Evolutionary conservation across 768 basidiomycete genomes (phyloP).

Genomic region (Hemileccinum impolitum): DNA sequence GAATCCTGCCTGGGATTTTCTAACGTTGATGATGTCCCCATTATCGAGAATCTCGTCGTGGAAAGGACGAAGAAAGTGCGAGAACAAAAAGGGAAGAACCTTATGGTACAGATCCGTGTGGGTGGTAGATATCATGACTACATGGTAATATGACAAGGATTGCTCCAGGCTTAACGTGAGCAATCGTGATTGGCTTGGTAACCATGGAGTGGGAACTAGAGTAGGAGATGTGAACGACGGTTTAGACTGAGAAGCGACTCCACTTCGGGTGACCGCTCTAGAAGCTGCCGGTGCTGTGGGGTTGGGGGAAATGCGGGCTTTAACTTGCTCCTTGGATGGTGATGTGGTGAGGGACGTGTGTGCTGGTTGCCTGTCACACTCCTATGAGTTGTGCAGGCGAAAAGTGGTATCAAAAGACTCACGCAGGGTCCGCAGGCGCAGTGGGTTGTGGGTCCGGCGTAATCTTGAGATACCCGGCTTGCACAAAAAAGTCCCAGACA

Average conservation of each 20-base stretch:
- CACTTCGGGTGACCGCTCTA: constrained; percentile 17
- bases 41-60: no score
- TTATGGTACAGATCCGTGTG: constrained; percentile 29
- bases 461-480: constrained; percentile 78
- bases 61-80: background rate
- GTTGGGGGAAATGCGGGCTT: constrained; percentile 17
- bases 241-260: constrained; percentile 14
- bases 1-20: no score
- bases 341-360: constrained; percentile 17
- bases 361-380: constrained; percentile 8
- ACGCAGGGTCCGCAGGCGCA: constrained; percentile 37
- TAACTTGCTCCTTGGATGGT: background rate
- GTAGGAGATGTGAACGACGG: constrained; percentile 22
- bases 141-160: background rate
- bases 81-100: background rate
- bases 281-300: constrained; percentile 6
- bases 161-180: no score
- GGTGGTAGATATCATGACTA: constrained; percentile 3
- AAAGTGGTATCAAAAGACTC: constrained; percentile 8
- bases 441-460: constrained; percentile 46
- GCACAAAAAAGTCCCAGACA: constrained; percentile 91
- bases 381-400: background rate
- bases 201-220: constrained; percentile 22
- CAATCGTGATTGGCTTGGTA: constrained; percentile 14
- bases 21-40: no score